phyloP scores from a whole-genome alignment of 2,329 filamentous ascomycete genomes.

The Alternaria incomplexa region DNA sequence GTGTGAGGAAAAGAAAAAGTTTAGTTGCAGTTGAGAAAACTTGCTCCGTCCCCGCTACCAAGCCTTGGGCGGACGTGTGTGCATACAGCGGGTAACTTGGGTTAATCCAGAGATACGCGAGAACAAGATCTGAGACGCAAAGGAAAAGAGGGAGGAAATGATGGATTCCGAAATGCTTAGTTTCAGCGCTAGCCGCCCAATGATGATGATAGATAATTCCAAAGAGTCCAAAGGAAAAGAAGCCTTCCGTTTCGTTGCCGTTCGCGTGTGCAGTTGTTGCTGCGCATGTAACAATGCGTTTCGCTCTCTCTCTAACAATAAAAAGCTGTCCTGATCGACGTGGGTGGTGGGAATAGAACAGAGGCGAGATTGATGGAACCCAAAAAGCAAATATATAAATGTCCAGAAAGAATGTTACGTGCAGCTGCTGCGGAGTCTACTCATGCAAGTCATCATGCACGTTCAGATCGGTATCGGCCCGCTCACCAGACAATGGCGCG shows the following conservation, averaged over 20 bases:
- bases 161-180: constrained; percentile 18
- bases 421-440: constrained; percentile 3
- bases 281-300: background rate
- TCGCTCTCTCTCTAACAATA: background rate
- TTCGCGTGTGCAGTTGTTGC: background rate
- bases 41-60: background rate
- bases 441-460: constrained; percentile 15
- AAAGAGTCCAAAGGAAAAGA: background rate
- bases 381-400: background rate
- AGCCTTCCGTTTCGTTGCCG: constrained; percentile 1
- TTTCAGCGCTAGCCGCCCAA: constrained; percentile 39
- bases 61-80: background rate
- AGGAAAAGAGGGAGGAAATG: constrained; percentile 9
- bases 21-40: background rate
- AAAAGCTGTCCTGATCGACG: background rate
- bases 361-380: background rate
- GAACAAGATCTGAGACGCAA: constrained; percentile 6
- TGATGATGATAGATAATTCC: constrained; percentile 21
- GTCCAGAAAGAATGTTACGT: constrained; percentile 3
- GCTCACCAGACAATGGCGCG: background rate
- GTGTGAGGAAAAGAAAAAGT: background rate
- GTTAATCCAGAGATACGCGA: background rate
- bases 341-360: background rate
- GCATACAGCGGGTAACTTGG: background rate
- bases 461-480: constrained; percentile 6